Percentiles rank a stretch among this genome's conserved stretches.
Conservation (phyloP, 345 rosid species). For the Erodium maritimum region DNA sequence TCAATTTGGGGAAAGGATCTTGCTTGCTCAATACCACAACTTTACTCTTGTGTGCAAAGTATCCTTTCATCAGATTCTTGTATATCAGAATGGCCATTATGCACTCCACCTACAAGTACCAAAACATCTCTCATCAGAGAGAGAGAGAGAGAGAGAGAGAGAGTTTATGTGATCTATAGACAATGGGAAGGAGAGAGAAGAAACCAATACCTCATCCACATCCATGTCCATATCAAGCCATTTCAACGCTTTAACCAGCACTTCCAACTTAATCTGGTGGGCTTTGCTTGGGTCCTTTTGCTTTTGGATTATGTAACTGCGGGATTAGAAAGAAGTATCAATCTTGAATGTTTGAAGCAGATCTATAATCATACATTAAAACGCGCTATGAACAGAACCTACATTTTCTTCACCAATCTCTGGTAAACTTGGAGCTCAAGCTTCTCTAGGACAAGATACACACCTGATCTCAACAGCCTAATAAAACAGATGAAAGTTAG, state of each 20-base stretch:
- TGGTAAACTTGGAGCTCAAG: constrained; percentile 97
- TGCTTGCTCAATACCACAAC: constrained; percentile 95
- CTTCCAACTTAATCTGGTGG: constrained; percentile 91
- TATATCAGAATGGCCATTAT: constrained; percentile 72
- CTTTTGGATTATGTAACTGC: constrained; percentile 79
- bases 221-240: constrained; percentile 97
- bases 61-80: constrained; percentile 84
- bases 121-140: not conserved
- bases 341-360: not conserved
- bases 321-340: not conserved
- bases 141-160: constrained; percentile 1
- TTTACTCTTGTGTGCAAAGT: constrained; percentile 91
- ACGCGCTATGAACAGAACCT: constrained; percentile 11
- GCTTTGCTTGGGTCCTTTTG: constrained; percentile 80
- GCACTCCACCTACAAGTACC: constrained; percentile 63
- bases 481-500: not conserved
- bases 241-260: constrained; percentile 67
- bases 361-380: too few relatives aligned
- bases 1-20: constrained; percentile 79
- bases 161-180: not conserved
- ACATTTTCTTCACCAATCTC: constrained; percentile 88
- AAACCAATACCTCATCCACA: constrained; percentile 61
- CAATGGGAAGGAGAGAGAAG: not conserved
- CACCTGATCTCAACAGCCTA: constrained; percentile 91
- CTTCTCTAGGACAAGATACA: constrained; percentile 90